Base-by-base conservation (phyloP, 2,329 filamentous ascomycete species). In the Podosphaera fusca region DNA sequence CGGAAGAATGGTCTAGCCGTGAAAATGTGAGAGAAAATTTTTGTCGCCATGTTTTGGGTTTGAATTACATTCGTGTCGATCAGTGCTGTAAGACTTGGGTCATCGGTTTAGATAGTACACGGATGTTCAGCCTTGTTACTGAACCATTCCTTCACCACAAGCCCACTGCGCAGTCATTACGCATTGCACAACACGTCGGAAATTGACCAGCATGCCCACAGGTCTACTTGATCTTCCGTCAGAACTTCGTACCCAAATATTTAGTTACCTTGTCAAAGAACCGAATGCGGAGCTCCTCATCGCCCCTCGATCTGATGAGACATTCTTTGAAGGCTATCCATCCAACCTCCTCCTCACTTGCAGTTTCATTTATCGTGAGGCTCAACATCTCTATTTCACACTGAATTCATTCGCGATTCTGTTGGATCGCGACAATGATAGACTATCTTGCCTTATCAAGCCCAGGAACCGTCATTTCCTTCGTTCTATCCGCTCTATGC, bases 191-290 rank as follows among this genome's bases (percentile, higher is more conserved):
- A 21, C 21, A 21, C 21, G 21, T 21, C 21, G 21, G 21, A 21
- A 21, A 21, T 21, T 21, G 21, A 21, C 21, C 21, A 21, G 21
- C 21, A 21, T 21, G 21, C 21, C 21, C 1, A 21, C 21, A 46
- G 60, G 51, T 4, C 62, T 67, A 34, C 62, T 67, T 38, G 61
- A 63, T 10, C 61, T 67, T 5, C 64, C 65, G 7, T 60, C 63
- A 3, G 64, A 67, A 55, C 61, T 67, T 21, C 61, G 64, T 7
- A 46, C 50, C 30, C 63, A 63, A 47, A 64, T 67, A n/a, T 65
- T 66, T 52, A 58, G 59, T 35, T 36, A 49, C 55, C 58, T 50
- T 54, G 21, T 58, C 58, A 14, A 59, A 50, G 31, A 33, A 55
- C 21, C 52, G 2, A 3, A 42, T 6, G 14, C 12, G 51, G 55